Base-by-base conservation (phyloP, 805 yeast species). In the Danielia oregonensis region DNA sequence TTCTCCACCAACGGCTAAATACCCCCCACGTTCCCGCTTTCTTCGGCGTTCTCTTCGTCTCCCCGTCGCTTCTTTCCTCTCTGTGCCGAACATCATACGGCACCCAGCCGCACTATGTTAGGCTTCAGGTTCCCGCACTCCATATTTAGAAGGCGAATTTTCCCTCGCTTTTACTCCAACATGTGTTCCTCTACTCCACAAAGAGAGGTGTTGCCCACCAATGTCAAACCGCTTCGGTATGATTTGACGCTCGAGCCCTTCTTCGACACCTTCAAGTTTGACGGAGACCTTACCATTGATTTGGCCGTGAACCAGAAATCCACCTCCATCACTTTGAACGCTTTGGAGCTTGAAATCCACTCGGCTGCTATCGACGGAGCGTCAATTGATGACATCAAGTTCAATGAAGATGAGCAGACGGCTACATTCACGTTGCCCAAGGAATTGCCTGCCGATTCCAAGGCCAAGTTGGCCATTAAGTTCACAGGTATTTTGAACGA, bases 401-500 rank as follows among this genome's bases (percentile, higher is more conserved):
- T 48, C 35, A 60, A 61, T 33, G 59, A 59, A 13, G 74, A 72
- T 4, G 50, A 55, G 30, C 68, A 65, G 38, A 57, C 68, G 21
- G 60, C 59, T 25, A 57, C 68, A n/a, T 72, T 70, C 43, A 50
- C 57, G 8, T 57, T 65, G 36, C 52, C 59, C n/a, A 62, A 66
- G 21, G 41, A 50, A 21, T 48, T 65, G 36, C 43, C 54, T 10
- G 54, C 55, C 27, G 73, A 65, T 10, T 53, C 70, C 13, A 53
- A 58, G 24, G 71, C 74, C 31, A 54, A 63, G 13, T 55, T 83
- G 42, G 62, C 65, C 34, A 59, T 82, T 40, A 61, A 66, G 25
- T 83, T 74, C 56, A 65, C 72, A 24, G 91, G 88, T 46, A 68
- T 63, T 28, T 71, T 83, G 62, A 82, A 82, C 57, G 82, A 80